Conservation (phyloP, 2,329 filamentous ascomycete genomes). For the Xylaria sp. region DNA sequence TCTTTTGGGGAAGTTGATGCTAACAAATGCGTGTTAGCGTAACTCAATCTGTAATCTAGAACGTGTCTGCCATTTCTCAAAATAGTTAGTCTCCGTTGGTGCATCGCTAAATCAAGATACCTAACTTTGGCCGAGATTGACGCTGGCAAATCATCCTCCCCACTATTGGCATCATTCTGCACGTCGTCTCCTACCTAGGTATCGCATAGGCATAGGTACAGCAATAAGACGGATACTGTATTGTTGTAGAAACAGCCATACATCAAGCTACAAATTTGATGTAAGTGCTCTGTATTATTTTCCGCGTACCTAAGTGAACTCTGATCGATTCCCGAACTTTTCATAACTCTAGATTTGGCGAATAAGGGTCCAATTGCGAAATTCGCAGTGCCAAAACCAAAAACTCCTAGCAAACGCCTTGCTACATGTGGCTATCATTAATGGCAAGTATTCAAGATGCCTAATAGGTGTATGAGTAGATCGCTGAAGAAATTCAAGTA, state of each 20-base stretch:
- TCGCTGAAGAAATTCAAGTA: background rate
- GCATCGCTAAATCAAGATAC: conserved; percentile 14
- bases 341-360: background rate
- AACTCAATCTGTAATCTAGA: conserved; percentile 32
- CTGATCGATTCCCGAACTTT: conserved; percentile 1
- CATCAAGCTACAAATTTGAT: background rate
- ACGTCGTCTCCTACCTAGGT: background rate
- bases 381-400: background rate
- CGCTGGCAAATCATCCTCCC: conserved; percentile 2
- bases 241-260: conserved; percentile 4
- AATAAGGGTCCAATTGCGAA: conserved; percentile 5
- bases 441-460: background rate
- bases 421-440: conserved; percentile 14
- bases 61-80: conserved; percentile 10
- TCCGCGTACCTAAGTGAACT: background rate
- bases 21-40: conserved; percentile 18
- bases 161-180: background rate
- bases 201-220: background rate
- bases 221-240: background rate
- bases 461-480: background rate
- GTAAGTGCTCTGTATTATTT: background rate
- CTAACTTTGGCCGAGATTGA: conserved; percentile 12
- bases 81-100: conserved; percentile 25
- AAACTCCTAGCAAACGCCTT: background rate
- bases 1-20: conserved; percentile 5